Evolutionary conservation across 1,284 basidiomycete species (phyloP).

Genomic region (Rhodotorula sp.): DNA sequence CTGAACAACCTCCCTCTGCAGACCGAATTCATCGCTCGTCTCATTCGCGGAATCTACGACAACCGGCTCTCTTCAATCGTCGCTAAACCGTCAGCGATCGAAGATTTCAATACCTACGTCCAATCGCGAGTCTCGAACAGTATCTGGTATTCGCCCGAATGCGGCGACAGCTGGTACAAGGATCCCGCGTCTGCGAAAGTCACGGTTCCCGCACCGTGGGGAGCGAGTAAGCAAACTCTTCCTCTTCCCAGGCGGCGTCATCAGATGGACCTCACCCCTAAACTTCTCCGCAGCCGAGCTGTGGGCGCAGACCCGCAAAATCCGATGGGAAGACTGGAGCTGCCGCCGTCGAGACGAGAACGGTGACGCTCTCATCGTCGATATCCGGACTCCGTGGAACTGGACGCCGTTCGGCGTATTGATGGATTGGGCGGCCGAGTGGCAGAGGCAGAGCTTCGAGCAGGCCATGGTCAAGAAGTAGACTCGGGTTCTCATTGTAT

Average conservation of each 20-base stretch:
- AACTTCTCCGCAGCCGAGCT: constrained; percentile 18
- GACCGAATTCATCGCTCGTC: constrained; percentile 29
- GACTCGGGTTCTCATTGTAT: too few species aligned
- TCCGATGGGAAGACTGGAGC: constrained; percentile 25
- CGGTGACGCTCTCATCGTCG: background rate
- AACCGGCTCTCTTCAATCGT: constrained; percentile 27
- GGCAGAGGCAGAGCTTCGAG: background rate
- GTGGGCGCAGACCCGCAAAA: constrained; percentile 22
- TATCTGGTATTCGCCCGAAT: background rate
- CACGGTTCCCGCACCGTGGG: constrained; percentile 24
- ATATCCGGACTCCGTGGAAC: background rate
- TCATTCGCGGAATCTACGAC: constrained; percentile 27
- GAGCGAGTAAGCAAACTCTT: constrained; percentile 15
- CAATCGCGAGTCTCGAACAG: constrained; percentile 13
- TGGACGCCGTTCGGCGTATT: constrained; percentile 15
- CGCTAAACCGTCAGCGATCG: constrained; percentile 17
- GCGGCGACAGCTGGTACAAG: constrained; percentile 28
- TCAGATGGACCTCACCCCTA: background rate
- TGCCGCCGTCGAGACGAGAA: background rate
- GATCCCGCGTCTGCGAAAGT: constrained; percentile 16
- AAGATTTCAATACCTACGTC: constrained; percentile 20
- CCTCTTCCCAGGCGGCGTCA: background rate
- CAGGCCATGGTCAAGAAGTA: constrained; percentile 12
- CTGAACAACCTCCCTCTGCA: background rate
- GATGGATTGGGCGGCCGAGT: constrained; percentile 1